Evolutionary conservation across 352 stramenopile genomes (phyloP).

Genomic region (Phytopythium oedochilum): DNA sequence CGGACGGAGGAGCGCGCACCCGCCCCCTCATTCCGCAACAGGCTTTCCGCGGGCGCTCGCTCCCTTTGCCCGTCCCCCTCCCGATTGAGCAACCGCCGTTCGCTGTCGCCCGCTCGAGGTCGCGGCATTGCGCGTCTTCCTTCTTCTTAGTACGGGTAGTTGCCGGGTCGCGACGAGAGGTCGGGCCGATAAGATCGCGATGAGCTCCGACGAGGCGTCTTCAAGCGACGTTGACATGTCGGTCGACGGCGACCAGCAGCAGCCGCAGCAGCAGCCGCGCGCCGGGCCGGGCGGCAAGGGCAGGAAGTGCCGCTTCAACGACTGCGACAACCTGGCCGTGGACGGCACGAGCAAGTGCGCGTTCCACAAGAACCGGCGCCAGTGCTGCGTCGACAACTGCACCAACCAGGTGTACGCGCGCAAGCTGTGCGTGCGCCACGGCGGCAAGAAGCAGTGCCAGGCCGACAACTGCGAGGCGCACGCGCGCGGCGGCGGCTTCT

Average conservation of each 20-base stretch:
- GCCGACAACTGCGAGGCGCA: slow-evolving; percentile 70
- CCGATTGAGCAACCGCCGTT: not conserved
- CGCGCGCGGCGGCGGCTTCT: slow-evolving; percentile 67
- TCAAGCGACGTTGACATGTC: slow-evolving; percentile 15
- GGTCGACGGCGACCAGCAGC: slow-evolving; percentile 5
- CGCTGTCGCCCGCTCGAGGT: slow-evolving; percentile 6
- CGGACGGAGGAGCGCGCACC: not conserved
- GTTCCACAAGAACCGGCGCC: slow-evolving; percentile 80
- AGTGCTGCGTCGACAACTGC: slow-evolving; percentile 77
- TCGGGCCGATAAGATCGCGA: slow-evolving; percentile 6
- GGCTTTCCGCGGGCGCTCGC: too few relatives aligned
- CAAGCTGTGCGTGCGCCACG: slow-evolving; percentile 77
- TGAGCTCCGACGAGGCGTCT: slow-evolving; percentile 15
- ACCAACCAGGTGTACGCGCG: slow-evolving; percentile 83
- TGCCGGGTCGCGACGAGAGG: not conserved
- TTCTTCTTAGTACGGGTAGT: too few relatives aligned
- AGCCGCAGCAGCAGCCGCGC: not conserved
- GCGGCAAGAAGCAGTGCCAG: slow-evolving; percentile 78
- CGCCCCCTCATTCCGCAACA: slow-evolving; percentile 5
- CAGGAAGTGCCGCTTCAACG: slow-evolving; percentile 77
- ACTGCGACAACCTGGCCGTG: slow-evolving; percentile 69
- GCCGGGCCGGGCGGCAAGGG: slow-evolving; percentile 23
- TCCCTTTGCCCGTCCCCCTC: not conserved
- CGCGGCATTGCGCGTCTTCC: slow-evolving; percentile 26
- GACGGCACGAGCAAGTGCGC: slow-evolving; percentile 74